Conservation (phyloP, 164 flowering plant genomes). For the Liquidambar formosana region DNA sequence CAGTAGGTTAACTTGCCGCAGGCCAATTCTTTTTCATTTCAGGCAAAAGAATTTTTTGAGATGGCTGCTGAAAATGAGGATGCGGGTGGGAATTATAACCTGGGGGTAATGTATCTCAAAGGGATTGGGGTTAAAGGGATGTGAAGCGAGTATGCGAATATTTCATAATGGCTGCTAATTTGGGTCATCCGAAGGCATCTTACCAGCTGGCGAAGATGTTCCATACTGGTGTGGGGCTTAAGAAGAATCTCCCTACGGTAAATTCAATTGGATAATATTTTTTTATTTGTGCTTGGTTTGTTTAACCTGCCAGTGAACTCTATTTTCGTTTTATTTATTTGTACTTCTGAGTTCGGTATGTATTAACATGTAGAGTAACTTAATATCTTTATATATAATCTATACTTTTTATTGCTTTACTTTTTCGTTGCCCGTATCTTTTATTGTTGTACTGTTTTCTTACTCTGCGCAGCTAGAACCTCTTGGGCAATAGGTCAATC, state of each 20-base stretch:
- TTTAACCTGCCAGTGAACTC: neutral
- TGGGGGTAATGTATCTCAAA: slow-evolving; percentile 92
- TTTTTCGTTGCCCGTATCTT: neutral
- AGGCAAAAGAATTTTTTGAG: slow-evolving; percentile 97
- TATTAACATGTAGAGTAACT: neutral
- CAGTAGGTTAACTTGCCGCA: neutral
- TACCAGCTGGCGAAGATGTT: slow-evolving; percentile 98
- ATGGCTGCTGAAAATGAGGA: slow-evolving; percentile 87
- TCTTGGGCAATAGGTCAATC: slow-evolving; percentile 1
- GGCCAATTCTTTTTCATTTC: slow-evolving; percentile 17
- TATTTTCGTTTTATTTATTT: neutral
- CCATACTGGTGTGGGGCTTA: slow-evolving; percentile 89
- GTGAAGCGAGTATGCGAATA: slow-evolving; percentile 55
- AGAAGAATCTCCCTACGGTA: slow-evolving; percentile 80
- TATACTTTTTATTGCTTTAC: neutral
- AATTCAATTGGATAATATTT: slow-evolving; percentile 14
- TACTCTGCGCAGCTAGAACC: neutral
- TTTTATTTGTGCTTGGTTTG: neutral
- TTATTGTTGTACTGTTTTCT: neutral
- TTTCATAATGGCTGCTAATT: slow-evolving; percentile 76
- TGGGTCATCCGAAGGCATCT: slow-evolving; percentile 95
- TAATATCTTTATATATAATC: neutral
- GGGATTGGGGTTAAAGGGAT: slow-evolving; percentile 90
- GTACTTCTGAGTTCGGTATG: neutral
- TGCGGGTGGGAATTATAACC: slow-evolving; percentile 90